These are phyloP conservation scores for Colletotrichum lupini DNA, from an alignment of 2,329 filamentous ascomycete genomes.

Conservation along the genomic window DNA sequence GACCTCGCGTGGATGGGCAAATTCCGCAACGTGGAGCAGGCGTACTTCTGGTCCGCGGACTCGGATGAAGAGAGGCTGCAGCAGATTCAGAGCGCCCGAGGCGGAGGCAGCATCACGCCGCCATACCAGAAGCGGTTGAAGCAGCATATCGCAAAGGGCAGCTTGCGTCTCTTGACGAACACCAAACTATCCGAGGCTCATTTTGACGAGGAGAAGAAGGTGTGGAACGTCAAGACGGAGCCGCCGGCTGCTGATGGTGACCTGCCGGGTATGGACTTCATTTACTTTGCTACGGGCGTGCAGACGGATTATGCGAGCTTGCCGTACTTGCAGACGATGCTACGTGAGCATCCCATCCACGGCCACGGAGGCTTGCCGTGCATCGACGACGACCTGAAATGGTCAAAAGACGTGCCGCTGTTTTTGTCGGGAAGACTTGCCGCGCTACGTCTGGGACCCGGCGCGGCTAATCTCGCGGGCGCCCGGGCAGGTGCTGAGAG, in stretches of 20 bases:
- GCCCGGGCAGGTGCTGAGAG: constrained; percentile 79
- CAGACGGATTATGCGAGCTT: constrained; percentile 70
- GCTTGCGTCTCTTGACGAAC: constrained; percentile 65
- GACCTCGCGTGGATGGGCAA: constrained; percentile 84
- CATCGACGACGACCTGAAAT: constrained; percentile 81
- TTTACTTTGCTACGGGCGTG: constrained; percentile 82
- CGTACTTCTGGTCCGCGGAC: constrained; percentile 81
- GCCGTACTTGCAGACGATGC: constrained; percentile 70
- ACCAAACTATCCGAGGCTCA: constrained; percentile 64
- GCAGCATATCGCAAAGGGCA: constrained; percentile 63
- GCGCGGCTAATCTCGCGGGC: constrained; percentile 79
- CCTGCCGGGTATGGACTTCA: constrained; percentile 71
- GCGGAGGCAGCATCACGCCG: constrained; percentile 82
- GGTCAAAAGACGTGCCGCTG: constrained; percentile 77
- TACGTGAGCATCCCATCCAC: constrained; percentile 69
- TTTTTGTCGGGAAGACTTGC: constrained; percentile 78
- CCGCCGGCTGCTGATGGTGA: constrained; percentile 56
- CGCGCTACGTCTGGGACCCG: constrained; percentile 75
- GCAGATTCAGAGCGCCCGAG: constrained; percentile 73
- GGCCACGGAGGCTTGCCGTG: constrained; percentile 76
- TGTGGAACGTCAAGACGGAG: constrained; percentile 60
- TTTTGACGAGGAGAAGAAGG: constrained; percentile 58
- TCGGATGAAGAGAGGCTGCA: constrained; percentile 75
- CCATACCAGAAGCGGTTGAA: constrained; percentile 75
- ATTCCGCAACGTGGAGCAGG: constrained; percentile 81